Evolutionary conservation across 108 stramenopile genomes (phyloP), one percentile per base, ranked within the genome.

Genomic region (Cyclotella cryptica): DNA sequence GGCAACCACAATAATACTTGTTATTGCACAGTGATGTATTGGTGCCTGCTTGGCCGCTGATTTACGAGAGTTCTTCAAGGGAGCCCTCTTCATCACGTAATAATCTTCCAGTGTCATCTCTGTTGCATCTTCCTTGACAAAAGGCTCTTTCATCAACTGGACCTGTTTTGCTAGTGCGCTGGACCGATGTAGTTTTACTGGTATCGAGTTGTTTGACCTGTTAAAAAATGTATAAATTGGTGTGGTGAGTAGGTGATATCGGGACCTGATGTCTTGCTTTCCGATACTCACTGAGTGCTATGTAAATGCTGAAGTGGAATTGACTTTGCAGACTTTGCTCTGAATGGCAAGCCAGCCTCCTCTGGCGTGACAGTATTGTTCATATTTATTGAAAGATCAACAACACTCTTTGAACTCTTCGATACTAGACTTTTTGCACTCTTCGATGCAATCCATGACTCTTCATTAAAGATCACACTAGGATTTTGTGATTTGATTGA

Each of bases 261-360:
- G 24, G 24, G n/a, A 24, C n/a, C 1, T n/a, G 24, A 57, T 22
- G 30, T 14, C 29, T 61, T 39, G 19, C 11, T 30, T 61, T 35
- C 12, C 0, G 1, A 9, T 39, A 61, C 35, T 61, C 60, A 61
- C 35, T 3, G 13, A 1, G 13, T 61, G 55, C 22, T 45, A 21
- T 65, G 43, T 9, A 65, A 4, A 12, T 26, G 43, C 43, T 43
- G n/a, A 21, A 65, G n/a, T 27, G 64, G 64, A 10, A 65, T 22
- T 44, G 64, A 44, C 13, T 65, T 65, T 10, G 64, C 44, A 45
- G 42, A 65, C 64, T 65, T 65, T 44, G 64, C 42, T 44, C 64
- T 65, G 43, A 65, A 65, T 13, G 64, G 64, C 43, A 65, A 26
- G 0, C 64, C 64, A 17, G 64, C 64, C 43, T 65, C 64, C 43